These are phyloP conservation scores for Orbilia blumenaviensis DNA, from an alignment of 2,329 filamentous ascomycete species.

Conservation along the genomic window DNA sequence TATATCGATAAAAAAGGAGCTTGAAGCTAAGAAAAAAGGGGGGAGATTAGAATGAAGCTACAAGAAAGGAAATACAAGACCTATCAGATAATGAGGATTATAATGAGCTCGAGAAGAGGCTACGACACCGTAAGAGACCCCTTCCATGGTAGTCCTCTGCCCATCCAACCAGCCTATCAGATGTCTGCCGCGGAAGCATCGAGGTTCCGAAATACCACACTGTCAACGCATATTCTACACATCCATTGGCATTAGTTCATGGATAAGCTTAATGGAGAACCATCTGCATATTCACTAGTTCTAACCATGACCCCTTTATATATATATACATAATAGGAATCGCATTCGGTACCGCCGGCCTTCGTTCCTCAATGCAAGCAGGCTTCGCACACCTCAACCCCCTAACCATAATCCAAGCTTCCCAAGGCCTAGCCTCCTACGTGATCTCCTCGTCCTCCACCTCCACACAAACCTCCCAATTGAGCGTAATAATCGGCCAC, in stretches of 20 bases:
- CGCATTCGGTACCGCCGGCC: slow-evolving; percentile 61
- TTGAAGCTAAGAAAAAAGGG: background rate
- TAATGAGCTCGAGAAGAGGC: slow-evolving; percentile 55
- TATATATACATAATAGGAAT: slow-evolving; percentile 56
- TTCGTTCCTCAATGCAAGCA: slow-evolving; percentile 72
- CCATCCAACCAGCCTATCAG: background rate
- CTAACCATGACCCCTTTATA: background rate
- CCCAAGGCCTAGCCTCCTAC: slow-evolving; percentile 72
- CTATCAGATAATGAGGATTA: slow-evolving; percentile 53
- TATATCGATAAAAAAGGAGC: too few species aligned
- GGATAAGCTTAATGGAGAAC: background rate
- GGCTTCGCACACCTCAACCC: slow-evolving; percentile 71
- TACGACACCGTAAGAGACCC: slow-evolving; percentile 54
- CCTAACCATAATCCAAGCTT: slow-evolving; percentile 70
- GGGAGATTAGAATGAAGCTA: slow-evolving; percentile 57
- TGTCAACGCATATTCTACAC: slow-evolving; percentile 14
- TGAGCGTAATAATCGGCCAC: slow-evolving; percentile 69
- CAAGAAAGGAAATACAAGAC: slow-evolving; percentile 56
- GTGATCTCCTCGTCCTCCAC: slow-evolving; percentile 64
- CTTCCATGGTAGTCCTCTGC: background rate
- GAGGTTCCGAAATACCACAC: slow-evolving; percentile 21
- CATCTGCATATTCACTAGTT: background rate
- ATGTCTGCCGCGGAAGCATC: background rate
- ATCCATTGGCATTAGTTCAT: background rate
- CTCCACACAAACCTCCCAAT: slow-evolving; percentile 61